Percentiles rank a stretch among this genome's conserved stretches.
phyloP scores from a whole-genome alignment of 768 basidiomycete genomes.

The Mycena metata region DNA sequence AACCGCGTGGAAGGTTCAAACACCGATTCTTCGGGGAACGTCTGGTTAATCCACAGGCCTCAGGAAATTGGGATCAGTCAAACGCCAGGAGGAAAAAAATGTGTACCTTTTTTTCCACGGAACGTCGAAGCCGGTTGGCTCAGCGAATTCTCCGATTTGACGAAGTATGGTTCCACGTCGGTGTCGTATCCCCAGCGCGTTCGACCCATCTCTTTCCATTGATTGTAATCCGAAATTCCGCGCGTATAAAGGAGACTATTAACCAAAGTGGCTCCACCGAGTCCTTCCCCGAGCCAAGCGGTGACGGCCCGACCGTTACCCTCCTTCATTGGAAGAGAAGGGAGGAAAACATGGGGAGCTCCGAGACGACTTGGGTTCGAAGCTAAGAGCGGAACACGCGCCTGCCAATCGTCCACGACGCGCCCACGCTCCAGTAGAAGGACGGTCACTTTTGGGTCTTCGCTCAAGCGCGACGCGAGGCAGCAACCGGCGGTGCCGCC shows the following conservation, averaged over 20 bases:
- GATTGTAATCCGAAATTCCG: too few relatives aligned
- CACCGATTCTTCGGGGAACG: too few relatives aligned
- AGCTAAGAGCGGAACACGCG: slow-evolving; percentile 52
- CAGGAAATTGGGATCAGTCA: too few relatives aligned
- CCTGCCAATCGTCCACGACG: slow-evolving; percentile 46
- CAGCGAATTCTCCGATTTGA: too few relatives aligned
- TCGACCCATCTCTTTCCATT: too few relatives aligned
- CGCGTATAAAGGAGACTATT: slow-evolving; percentile 49
- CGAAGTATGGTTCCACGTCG: too few relatives aligned
- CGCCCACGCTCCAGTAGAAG: slow-evolving; percentile 54
- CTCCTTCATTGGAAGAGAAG: slow-evolving; percentile 24
- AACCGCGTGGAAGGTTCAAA: too few relatives aligned
- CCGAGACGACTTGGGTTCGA: slow-evolving; percentile 39
- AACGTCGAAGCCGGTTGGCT: too few relatives aligned
- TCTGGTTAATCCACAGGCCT: too few relatives aligned
- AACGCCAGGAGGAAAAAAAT: too few relatives aligned
- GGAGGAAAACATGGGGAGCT: slow-evolving; percentile 32
- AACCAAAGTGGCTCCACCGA: slow-evolving; percentile 48
- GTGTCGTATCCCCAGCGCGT: too few relatives aligned
- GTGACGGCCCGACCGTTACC: slow-evolving; percentile 15
- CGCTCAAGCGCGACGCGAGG: slow-evolving; percentile 54
- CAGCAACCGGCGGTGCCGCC: slow-evolving; percentile 58
- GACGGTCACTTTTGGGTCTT: slow-evolving; percentile 45
- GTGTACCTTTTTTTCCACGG: too few relatives aligned
- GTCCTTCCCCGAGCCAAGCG: slow-evolving; percentile 33